Evolutionary conservation across 2,329 filamentous ascomycete genomes (phyloP), one percentile per base, ranked within the genome.

Genomic region (Tolypocladium pustulatum): DNA sequence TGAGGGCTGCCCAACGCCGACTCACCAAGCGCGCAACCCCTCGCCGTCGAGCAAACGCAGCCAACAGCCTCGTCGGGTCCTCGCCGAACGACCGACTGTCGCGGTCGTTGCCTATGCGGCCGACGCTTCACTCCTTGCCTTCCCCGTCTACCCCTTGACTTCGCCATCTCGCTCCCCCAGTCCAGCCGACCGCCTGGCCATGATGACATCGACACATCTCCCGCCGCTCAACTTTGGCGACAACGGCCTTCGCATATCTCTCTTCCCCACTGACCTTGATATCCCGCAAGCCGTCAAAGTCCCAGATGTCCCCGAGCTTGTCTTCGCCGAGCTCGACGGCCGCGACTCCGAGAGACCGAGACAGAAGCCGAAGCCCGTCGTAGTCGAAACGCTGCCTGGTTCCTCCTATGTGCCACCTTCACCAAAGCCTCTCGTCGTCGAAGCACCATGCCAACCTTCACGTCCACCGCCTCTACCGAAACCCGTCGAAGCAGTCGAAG

Each of bases 171-270:
- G 17, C 15, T n/a, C n/a, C n/a, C n/a, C n/a, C 2, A 32, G n/a
- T n/a, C 27, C 46, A 10, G 46, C 20, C 30, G 8, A 20, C 9
- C 27, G 27, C 9, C 46, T 9, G 46, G 46, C 46, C 58, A 49
- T 49, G 46, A 70, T 72, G 68, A 64, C 68, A 38, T 64, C 65
- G 41, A 65, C 62, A 56, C 66, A 65, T 41, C 64, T 71, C 34
- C 67, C 67, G 37, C 68, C 69, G 41, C 63, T 71, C 49, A 66
- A 66, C 55, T 68, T 68, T 43, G 64, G 63, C 54, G 65, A 65
- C 25, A 65, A 62, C 34, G 66, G 65, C 40, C 63, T 70, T 12
- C 69, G 68, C 59, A 67, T 71, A 32, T 67, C 69, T 34, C 64
- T 71, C 32, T 64, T 69, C 15, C 67, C 68, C 41, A 64, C 65